Evolutionary conservation across 2,329 filamentous ascomycete genomes (phyloP), one percentile per base, ranked within the genome.

Genomic region (Pezicula carpinea): DNA sequence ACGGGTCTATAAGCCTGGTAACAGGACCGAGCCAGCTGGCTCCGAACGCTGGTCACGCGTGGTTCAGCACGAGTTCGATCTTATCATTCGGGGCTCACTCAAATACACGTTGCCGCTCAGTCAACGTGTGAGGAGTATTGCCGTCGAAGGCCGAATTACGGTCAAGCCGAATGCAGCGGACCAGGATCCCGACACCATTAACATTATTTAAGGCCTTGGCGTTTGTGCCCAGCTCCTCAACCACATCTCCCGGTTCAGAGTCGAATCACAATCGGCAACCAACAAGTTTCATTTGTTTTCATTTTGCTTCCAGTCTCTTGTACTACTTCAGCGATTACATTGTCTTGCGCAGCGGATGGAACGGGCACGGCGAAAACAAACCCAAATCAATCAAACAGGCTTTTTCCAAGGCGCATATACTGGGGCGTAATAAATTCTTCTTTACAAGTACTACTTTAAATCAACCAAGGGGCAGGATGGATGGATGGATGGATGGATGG

Each of bases 41-140:
- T 85, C 84, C 2, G 82, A 87, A 61, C 82, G 91, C 11, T 99
- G 93, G 93, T 89, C 95, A 64, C 80, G 83, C 50, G 91, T 97
- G 39, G 75, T 96, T 43, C 82, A 95, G 54, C 87, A 96, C 65
- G 88, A 92, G 38, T 99, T 97, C 58, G 89, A 96, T 56, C 76
- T 99, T 41, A 92, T 97, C 51, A 80, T 99, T 35, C 85, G 93
- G 58, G 93, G 93, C 18, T 87, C 93, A 13, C 75, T 99, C 56
- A 90, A 91, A 62, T 99, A 99, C 47, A 57, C 58, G n/a, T 69
- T 85, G 29, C 81, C 81, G 3, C 68, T 85, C 44, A 84, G 79
- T 57, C 76, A 79, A 55, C 76, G 74, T 45, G 66, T 81, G 32
- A 71, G 79, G 53, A 83, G 76, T 53, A 77, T 79, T 7, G 72